phyloP scores from a whole-genome alignment of 345 rosid species.

The Linum tenue region DNA sequence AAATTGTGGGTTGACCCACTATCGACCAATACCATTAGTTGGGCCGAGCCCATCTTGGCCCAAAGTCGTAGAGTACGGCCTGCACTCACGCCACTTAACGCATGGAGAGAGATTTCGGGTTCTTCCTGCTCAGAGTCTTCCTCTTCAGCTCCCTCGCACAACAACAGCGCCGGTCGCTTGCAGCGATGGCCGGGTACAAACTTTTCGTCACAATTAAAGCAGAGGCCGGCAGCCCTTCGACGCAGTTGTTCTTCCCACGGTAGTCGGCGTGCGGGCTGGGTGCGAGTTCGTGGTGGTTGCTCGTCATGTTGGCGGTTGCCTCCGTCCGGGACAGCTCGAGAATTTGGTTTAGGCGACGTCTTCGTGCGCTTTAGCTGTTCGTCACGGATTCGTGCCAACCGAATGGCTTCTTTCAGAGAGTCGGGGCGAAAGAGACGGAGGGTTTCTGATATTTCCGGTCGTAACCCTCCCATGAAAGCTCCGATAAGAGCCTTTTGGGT shows the following conservation, averaged over 20 bases:
- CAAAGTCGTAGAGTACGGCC: neutral
- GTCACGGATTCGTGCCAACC: neutral
- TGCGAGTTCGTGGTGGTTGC: neutral
- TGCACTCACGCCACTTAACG: neutral
- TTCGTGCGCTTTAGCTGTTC: neutral
- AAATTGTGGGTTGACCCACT: constrained; percentile 6
- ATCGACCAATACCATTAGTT: neutral
- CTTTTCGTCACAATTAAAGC: neutral
- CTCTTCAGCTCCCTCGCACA: neutral
- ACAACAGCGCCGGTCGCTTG: no score
- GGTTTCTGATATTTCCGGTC: no score
- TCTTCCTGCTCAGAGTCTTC: neutral
- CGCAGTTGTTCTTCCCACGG: no score
- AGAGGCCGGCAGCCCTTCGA: neutral
- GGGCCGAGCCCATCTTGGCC: neutral
- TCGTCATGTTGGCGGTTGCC: neutral
- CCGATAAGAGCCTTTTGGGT: neutral
- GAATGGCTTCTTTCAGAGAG: neutral
- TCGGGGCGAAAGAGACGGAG: neutral
- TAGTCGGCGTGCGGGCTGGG: no score
- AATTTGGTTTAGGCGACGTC: neutral
- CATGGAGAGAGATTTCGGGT: neutral
- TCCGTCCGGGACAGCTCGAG: neutral
- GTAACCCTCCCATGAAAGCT: neutral
- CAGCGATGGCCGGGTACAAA: neutral